Percentiles rank a stretch among this genome's conserved stretches.
These are phyloP conservation scores for Cystobasidium onofrii DNA, from an alignment of 768 basidiomycete species.

Conservation along the genomic window DNA sequence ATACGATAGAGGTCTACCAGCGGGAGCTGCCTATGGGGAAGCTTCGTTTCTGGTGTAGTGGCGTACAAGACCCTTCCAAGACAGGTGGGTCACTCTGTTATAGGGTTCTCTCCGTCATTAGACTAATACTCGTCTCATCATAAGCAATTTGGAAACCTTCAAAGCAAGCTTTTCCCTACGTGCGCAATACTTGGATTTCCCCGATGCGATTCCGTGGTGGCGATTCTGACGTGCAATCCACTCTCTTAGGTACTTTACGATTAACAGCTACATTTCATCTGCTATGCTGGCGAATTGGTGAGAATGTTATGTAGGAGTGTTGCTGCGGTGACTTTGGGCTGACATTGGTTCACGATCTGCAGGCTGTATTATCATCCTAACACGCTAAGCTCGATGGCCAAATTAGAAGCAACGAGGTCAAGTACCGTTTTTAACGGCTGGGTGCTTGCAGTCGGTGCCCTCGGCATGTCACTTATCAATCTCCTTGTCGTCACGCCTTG, in stretches of 20 bases:
- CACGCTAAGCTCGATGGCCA: conserved; percentile 11
- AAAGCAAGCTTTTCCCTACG: conserved; percentile 36
- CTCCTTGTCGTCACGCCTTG: conserved; percentile 35
- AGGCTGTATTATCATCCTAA: conserved; percentile 21
- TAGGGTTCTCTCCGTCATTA: no score
- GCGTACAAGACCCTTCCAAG: conserved; percentile 36
- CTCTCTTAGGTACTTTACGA: background rate
- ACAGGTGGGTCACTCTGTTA: background rate
- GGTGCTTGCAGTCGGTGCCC: conserved; percentile 25
- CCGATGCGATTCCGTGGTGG: background rate
- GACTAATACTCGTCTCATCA: no score
- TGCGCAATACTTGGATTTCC: conserved; percentile 31
- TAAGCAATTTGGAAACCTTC: conserved; percentile 37
- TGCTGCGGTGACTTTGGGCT: background rate
- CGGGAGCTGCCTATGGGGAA: background rate
- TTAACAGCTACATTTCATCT: conserved; percentile 1
- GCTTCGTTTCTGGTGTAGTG: conserved; percentile 24
- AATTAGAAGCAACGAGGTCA: background rate
- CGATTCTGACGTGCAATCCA: background rate
- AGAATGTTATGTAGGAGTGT: background rate
- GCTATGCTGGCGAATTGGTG: conserved; percentile 13
- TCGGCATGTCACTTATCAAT: conserved; percentile 27
- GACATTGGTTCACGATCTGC: background rate
- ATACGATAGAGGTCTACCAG: background rate
- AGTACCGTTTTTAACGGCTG: conserved; percentile 21